Conservation (phyloP, 2,329 filamentous ascomycete species). For the Colletotrichum tabaci region DNA sequence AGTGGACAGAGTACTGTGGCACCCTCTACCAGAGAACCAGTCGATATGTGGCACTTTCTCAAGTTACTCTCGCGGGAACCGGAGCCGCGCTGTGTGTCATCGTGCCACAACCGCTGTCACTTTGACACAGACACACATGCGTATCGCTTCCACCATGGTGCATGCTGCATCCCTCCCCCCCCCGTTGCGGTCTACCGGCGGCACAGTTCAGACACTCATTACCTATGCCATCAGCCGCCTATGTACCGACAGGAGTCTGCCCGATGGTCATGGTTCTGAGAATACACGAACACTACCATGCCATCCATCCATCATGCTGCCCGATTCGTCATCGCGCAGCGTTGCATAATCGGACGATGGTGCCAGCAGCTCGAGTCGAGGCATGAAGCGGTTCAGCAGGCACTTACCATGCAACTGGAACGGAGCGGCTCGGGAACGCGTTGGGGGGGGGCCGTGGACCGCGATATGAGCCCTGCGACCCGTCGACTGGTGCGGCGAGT, state of each 20-base stretch:
- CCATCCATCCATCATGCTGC: not conserved
- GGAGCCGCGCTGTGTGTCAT: no score
- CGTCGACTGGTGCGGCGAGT: conserved; percentile 18
- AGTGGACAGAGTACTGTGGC: not conserved
- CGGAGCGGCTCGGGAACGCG: conserved; percentile 30
- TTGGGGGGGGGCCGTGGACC: conserved; percentile 27
- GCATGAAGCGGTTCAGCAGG: conserved; percentile 28
- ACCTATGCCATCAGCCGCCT: not conserved
- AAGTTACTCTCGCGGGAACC: no score
- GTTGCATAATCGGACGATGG: conserved; percentile 40
- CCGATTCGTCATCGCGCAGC: conserved; percentile 18
- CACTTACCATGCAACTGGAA: conserved; percentile 40
- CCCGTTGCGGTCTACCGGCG: not conserved
- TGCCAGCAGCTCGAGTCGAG: conserved; percentile 16
- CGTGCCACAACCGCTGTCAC: not conserved
- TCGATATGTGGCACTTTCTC: no score
- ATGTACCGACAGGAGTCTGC: conserved; percentile 1
- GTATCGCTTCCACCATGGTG: no score
- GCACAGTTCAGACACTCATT: not conserved
- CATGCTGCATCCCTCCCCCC: not conserved
- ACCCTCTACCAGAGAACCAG: no score
- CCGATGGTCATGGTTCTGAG: conserved; percentile 8
- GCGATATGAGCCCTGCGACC: conserved; percentile 29
- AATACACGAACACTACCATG: no score
- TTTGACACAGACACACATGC: no score